phyloP scores from a whole-genome alignment of 441 rosid species.

The Croton laevigatus region DNA sequence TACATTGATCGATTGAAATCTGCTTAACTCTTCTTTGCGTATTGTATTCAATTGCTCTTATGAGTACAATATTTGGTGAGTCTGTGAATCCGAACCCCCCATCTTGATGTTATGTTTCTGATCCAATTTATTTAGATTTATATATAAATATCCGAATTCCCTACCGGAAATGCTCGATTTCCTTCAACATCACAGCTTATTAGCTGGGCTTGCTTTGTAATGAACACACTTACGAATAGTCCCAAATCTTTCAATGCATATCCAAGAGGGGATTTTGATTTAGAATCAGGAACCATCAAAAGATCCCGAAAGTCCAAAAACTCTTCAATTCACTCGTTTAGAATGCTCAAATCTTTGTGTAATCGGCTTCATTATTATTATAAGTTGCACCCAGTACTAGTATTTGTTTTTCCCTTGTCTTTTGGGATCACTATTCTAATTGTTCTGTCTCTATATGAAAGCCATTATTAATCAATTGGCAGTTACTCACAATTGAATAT shows the following conservation, averaged over 20 bases:
- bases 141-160: not conserved
- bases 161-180: slow-evolving; percentile 42
- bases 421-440: slow-evolving; percentile 59
- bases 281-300: slow-evolving; percentile 67
- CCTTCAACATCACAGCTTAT: slow-evolving; percentile 22
- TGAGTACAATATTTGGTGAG: slow-evolving; percentile 9
- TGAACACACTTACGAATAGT: slow-evolving; percentile 56
- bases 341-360: slow-evolving; percentile 57
- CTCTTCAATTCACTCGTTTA: slow-evolving; percentile 32
- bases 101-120: not conserved
- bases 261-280: slow-evolving; percentile 66
- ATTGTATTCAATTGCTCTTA: slow-evolving; percentile 3
- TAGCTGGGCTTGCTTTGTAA: slow-evolving; percentile 41
- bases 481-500: slow-evolving; percentile 31
- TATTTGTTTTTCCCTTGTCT: slow-evolving; percentile 48
- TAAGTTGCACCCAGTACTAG: slow-evolving; percentile 61
- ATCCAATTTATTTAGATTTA: not conserved
- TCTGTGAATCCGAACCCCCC: not conserved
- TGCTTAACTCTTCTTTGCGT: not conserved
- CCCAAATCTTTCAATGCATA: slow-evolving; percentile 71
- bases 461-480: slow-evolving; percentile 29
- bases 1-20: not conserved
- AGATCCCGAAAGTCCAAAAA: slow-evolving; percentile 58
- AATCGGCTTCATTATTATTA: slow-evolving; percentile 50
- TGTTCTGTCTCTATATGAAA: slow-evolving; percentile 49